Evolutionary conservation across 2,329 filamentous ascomycete species (phyloP).

Genomic region (Talaromyces sp.): DNA sequence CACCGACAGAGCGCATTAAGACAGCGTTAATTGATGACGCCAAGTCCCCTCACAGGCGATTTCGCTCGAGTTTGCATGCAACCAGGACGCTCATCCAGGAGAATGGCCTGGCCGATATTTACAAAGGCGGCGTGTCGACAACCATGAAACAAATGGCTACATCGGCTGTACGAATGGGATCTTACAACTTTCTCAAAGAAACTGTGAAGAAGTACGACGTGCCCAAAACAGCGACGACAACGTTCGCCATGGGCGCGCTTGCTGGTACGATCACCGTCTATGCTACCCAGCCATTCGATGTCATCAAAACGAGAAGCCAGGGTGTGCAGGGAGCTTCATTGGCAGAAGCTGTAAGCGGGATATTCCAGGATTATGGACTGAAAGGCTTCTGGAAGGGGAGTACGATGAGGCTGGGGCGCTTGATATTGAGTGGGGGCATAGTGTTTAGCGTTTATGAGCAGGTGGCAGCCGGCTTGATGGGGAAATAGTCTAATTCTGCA

Average conservation of each 20-base stretch:
- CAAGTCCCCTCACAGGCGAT: neutral
- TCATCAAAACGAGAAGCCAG: neutral
- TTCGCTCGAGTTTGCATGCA: neutral
- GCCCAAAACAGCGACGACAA: neutral
- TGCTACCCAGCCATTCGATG: neutral
- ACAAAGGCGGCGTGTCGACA: neutral
- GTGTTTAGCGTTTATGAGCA: neutral
- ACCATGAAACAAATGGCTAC: neutral
- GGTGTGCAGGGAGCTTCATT: neutral
- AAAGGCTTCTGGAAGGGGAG: neutral
- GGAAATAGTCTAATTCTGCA: neutral
- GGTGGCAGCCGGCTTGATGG: neutral
- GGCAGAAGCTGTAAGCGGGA: neutral
- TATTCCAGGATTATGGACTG: neutral
- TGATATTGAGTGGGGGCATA: neutral
- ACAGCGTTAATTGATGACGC: neutral
- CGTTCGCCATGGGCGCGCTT: neutral
- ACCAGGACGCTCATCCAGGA: neutral
- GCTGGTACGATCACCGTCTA: neutral
- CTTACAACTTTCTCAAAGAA: neutral
- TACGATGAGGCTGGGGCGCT: neutral
- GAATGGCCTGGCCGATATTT: neutral
- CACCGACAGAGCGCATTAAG: neutral
- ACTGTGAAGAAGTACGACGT: neutral
- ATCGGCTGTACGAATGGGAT: neutral